phyloP scores from a whole-genome alignment of 2,329 filamentous ascomycete species.

The Penicillium sp. region DNA sequence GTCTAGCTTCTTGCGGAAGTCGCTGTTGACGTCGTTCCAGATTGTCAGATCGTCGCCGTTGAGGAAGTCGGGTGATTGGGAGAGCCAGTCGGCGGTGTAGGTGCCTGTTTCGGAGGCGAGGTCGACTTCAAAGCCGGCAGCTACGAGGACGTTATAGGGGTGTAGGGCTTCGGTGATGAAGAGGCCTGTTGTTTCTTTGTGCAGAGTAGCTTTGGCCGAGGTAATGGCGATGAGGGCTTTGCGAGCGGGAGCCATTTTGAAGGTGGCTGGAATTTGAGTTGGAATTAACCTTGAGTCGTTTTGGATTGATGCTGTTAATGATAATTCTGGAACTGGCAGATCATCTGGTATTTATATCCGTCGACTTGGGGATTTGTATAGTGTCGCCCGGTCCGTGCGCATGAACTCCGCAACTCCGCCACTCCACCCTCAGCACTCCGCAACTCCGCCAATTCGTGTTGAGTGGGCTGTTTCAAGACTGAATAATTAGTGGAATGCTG shows the following conservation, averaged over 20 bases:
- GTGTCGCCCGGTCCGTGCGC: neutral
- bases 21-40: slow-evolving; percentile 44
- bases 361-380: neutral
- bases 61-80: slow-evolving; percentile 44
- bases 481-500: neutral
- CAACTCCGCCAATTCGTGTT: neutral
- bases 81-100: slow-evolving; percentile 48
- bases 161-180: slow-evolving; percentile 52
- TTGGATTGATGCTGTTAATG: neutral
- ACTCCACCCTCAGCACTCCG: neutral
- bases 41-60: slow-evolving; percentile 39
- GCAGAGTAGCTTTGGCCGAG: slow-evolving; percentile 44
- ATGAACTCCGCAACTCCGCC: slow-evolving; percentile 1
- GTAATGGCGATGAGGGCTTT: slow-evolving; percentile 46
- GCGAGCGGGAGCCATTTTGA: slow-evolving; percentile 31
- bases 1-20: slow-evolving; percentile 47
- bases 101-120: slow-evolving; percentile 47
- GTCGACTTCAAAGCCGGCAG: slow-evolving; percentile 46
- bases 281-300: neutral
- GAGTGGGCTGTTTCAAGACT: neutral
- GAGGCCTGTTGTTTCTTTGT: slow-evolving; percentile 43
- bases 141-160: slow-evolving; percentile 47
- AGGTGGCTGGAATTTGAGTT: neutral
- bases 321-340: neutral
- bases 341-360: slow-evolving; percentile 1